Evolutionary conservation across 2,329 filamentous ascomycete species (phyloP).

Genomic region (Fusarium succisae): DNA sequence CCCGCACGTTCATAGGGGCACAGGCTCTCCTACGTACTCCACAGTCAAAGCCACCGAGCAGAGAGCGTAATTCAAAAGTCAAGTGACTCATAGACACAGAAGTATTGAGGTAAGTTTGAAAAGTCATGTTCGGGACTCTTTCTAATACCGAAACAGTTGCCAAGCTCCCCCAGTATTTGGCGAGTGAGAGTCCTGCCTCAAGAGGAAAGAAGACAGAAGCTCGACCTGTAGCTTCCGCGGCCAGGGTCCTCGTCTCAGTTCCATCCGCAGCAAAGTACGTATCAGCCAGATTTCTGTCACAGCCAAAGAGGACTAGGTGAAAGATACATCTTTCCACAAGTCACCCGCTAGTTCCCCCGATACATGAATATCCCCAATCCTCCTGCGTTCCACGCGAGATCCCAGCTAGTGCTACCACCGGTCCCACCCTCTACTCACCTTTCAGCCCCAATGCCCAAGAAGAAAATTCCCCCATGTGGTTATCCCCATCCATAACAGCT

Average conservation of each 20-base stretch:
- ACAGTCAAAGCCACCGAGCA: neutral
- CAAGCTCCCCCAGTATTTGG: constrained; percentile 26
- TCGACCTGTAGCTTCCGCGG: constrained; percentile 32
- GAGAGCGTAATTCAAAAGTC: neutral
- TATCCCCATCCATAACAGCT: constrained; percentile 34
- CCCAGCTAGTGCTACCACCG: constrained; percentile 18
- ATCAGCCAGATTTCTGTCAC: constrained; percentile 12
- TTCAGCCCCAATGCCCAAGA: constrained; percentile 40
- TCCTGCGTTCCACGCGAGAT: constrained; percentile 37
- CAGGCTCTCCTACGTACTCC: neutral
- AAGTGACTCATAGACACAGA: constrained; percentile 23
- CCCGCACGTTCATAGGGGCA: neutral
- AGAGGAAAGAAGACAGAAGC: constrained; percentile 37
- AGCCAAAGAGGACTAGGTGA: neutral
- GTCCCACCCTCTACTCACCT: constrained; percentile 30
- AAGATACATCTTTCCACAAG: constrained; percentile 1
- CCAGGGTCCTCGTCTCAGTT: constrained; percentile 20
- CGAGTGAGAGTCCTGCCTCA: constrained; percentile 28
- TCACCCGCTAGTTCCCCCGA: constrained; percentile 26
- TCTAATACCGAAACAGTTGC: constrained; percentile 22
- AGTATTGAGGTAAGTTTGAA: neutral
- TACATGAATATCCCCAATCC: constrained; percentile 38
- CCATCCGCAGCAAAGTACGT: constrained; percentile 31
- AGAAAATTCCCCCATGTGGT: constrained; percentile 35
- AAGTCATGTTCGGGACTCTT: constrained; percentile 14